Percentiles rank a stretch among this genome's conserved stretches.
Evolutionary conservation across 306 rosid species (phyloP).

Genomic region (Oxytropis ochrocephala): DNA sequence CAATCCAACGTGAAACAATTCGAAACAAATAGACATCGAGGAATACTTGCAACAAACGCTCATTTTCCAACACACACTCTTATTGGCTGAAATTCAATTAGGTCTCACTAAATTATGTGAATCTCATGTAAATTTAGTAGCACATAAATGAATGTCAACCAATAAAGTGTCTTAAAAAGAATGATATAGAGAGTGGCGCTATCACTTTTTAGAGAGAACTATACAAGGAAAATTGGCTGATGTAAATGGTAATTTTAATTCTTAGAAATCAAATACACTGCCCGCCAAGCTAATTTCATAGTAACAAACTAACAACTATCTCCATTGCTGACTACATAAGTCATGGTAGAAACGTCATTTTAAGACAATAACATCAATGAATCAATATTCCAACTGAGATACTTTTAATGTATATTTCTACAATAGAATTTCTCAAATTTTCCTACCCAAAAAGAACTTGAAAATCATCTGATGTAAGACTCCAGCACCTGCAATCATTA

Average conservation of each 20-base stretch:
- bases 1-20: neutral
- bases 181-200: no score
- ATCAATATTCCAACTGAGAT: neutral
- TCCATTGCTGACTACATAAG: neutral
- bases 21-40: neutral
- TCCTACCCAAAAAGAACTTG: constrained; percentile 6
- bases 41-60: no score
- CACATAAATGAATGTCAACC: no score
- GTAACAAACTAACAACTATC: neutral
- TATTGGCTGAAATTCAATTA: no score
- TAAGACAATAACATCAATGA: neutral
- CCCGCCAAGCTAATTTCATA: neutral
- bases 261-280: neutral
- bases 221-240: neutral
- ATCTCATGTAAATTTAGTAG: no score
- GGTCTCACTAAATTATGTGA: no score
- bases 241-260: neutral
- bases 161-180: no score
- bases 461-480: constrained; percentile 8
- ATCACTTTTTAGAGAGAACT: neutral
- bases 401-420: constrained; percentile 4
- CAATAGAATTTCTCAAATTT: constrained; percentile 3
- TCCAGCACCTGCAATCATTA: constrained; percentile 24
- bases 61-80: no score
- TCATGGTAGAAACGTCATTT: neutral